Base-by-base conservation (phyloP, 2,329 filamentous ascomycete species). In the Curvularia lunata region DNA sequence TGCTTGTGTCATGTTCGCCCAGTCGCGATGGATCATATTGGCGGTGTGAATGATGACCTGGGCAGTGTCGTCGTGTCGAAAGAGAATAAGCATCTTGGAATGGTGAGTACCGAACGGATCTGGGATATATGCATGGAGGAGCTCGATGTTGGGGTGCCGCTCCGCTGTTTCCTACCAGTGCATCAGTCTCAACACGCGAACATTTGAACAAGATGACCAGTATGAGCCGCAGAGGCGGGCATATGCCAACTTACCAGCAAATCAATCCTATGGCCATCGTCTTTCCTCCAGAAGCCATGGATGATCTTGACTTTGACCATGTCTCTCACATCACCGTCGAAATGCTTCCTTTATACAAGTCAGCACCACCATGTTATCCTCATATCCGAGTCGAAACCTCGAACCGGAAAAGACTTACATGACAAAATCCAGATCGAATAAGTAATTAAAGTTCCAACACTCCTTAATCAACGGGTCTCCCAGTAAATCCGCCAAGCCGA, bases 21-120 rank as follows among this genome's bases (percentile, higher is more conserved):
- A 97, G 74, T 97, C 92, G 54, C 88, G 87, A 4, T 83, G 71
- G n/a, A 96, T 94, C 89, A 96, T 92, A 67, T 97, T 97, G 18
- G 92, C 91, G 0, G 92, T 97, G 67, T 96, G 91, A 28, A 97
- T 92, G 54, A 96, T 78, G 5, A 97, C 80, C 76, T 96, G 90
- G 0, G 89, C 90, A 0, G 83, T 85, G 61, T 89, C 86, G 71
- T 96, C 91, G 72, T 90, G 87, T 5, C 90, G 85, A 60, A 96
- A 81, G 4, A 96, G 76, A n/a, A 96, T 80, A 75, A 96, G 61
- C 90, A 96, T 95, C 76, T 96, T 95, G 12, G 90, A 84, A 70
- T 88, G 92, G 75, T 97, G 92, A 0, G 92, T 97, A 2, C 92
- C 92, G 70, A 92, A 96, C 63, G 88, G 86, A 71, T 94, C 90